Evolutionary conservation across 257 asterid species (phyloP).

Genomic region (Solanum medicagineum): DNA sequence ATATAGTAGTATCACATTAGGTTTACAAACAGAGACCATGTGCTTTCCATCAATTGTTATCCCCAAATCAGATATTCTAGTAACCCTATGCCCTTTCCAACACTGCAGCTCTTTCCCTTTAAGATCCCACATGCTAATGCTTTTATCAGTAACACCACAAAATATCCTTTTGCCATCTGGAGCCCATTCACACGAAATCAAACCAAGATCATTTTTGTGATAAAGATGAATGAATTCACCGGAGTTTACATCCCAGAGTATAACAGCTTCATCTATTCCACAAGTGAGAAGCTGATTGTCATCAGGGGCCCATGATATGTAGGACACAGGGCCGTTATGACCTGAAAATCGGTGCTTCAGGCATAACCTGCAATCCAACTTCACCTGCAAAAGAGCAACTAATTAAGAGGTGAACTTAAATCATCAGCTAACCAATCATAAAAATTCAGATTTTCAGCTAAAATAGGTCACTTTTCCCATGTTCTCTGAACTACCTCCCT

Average conservation of each 20-base stretch:
- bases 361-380: slow-evolving; percentile 32
- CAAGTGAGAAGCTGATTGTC: slow-evolving; percentile 72
- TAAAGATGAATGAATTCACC: slow-evolving; percentile 68
- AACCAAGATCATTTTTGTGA: slow-evolving; percentile 58
- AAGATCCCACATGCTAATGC: slow-evolving; percentile 76
- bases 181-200: slow-evolving; percentile 84
- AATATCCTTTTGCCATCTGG: slow-evolving; percentile 60
- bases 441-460: background rate
- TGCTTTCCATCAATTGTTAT: slow-evolving; percentile 51
- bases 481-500: background rate
- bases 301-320: slow-evolving; percentile 76
- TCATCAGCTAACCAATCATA: background rate
- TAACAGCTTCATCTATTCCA: slow-evolving; percentile 75
- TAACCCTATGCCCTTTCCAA: slow-evolving; percentile 76
- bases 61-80: slow-evolving; percentile 59
- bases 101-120: slow-evolving; percentile 72
- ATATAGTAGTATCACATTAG: slow-evolving; percentile 38
- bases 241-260: slow-evolving; percentile 67
- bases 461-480: background rate
- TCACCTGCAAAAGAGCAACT: slow-evolving; percentile 28
- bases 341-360: slow-evolving; percentile 43
- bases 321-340: slow-evolving; percentile 66
- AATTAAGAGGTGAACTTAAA: background rate
- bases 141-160: slow-evolving; percentile 66
- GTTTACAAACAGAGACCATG: slow-evolving; percentile 60